These are phyloP conservation scores for Elongisporangium prolatum DNA, from an alignment of 352 stramenopile species.

Conservation along the genomic window DNA sequence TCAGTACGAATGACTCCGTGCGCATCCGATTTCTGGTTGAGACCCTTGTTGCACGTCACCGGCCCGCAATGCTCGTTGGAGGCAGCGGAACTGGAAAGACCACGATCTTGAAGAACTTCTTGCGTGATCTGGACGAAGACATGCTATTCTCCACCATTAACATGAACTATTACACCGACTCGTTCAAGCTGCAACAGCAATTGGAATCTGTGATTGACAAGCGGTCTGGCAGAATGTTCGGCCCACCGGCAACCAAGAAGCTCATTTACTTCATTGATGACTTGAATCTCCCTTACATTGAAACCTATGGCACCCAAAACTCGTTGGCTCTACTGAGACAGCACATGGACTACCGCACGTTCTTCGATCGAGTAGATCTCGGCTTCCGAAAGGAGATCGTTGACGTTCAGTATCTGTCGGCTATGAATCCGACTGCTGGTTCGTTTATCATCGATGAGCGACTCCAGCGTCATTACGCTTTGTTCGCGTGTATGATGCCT, in stretches of 20 bases:
- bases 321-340: slow-evolving; percentile 92
- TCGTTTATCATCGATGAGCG: slow-evolving; percentile 97
- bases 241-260: slow-evolving; percentile 93
- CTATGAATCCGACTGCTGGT: slow-evolving; percentile 96
- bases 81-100: slow-evolving; percentile 97
- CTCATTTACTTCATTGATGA: slow-evolving; percentile 98
- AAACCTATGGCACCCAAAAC: slow-evolving; percentile 97
- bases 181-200: slow-evolving; percentile 92
- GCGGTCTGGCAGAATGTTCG: slow-evolving; percentile 93
- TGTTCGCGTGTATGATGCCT: slow-evolving; percentile 96
- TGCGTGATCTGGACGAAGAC: slow-evolving; percentile 87
- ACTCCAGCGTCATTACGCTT: slow-evolving; percentile 93
- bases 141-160: slow-evolving; percentile 97
- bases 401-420: slow-evolving; percentile 95
- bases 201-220: slow-evolving; percentile 97
- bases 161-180: slow-evolving; percentile 98
- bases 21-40: slow-evolving; percentile 94
- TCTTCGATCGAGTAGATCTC: slow-evolving; percentile 94
- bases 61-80: slow-evolving; percentile 94
- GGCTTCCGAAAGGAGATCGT: slow-evolving; percentile 97
- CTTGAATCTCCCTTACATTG: slow-evolving; percentile 95
- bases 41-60: slow-evolving; percentile 90
- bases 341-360: slow-evolving; percentile 95
- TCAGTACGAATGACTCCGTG: slow-evolving; percentile 95
- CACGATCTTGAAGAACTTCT: slow-evolving; percentile 96